Conservation (phyloP, 1,284 basidiomycete genomes). For the Microbotryum scabiosae region DNA sequence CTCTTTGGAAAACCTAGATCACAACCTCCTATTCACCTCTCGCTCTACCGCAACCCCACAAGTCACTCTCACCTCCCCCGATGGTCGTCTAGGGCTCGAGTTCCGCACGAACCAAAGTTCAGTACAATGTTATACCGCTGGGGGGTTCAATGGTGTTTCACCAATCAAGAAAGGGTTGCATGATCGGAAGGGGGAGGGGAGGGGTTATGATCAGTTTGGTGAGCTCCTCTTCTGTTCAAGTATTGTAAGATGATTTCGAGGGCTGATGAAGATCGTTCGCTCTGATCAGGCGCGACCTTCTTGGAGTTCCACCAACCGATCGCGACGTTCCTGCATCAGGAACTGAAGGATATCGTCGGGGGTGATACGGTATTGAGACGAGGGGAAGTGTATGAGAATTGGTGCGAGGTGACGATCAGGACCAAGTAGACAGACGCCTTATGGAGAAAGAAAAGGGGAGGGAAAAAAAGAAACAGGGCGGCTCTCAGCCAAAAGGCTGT, state of each 20-base stretch:
- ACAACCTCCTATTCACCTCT: constrained; percentile 18
- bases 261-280: not conserved
- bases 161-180: constrained; percentile 10
- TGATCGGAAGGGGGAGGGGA: not conserved
- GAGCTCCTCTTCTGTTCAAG: not conserved
- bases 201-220: constrained; percentile 14
- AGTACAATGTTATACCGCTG: constrained; percentile 25
- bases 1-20: constrained; percentile 8
- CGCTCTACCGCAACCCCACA: constrained; percentile 3
- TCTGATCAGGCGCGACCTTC: constrained; percentile 15
- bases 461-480: no score
- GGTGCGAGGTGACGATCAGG: constrained; percentile 19
- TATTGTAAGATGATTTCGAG: no score
- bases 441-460: no score
- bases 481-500: no score
- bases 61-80: constrained; percentile 20
- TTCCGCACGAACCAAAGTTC: constrained; percentile 21
- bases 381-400: constrained; percentile 27
- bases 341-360: not conserved
- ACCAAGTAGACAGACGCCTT: no score
- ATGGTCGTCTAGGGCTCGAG: not conserved
- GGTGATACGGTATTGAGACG: constrained; percentile 17
- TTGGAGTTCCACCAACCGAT: constrained; percentile 29
- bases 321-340: constrained; percentile 15
- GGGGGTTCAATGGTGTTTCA: constrained; percentile 8